A percentile compares a stretch with the other conserved stretches of the same genome.
These are phyloP conservation scores for Somion occarium DNA, from an alignment of 1,284 basidiomycete species.

Conservation along the genomic window DNA sequence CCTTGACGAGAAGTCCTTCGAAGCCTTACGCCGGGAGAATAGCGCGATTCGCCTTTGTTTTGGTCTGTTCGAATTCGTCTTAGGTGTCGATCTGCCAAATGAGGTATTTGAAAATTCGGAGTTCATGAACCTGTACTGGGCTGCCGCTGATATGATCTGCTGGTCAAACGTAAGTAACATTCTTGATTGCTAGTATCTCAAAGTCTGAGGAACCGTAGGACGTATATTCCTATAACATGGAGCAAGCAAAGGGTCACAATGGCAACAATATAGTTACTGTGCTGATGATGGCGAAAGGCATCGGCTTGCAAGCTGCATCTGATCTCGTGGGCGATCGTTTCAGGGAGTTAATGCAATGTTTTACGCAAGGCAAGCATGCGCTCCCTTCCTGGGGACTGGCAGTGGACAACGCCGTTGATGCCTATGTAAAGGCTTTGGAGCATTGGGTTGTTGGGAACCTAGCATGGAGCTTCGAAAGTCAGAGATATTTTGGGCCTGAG, in stretches of 20 bases:
- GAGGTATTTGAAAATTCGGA: slow-evolving; percentile 29
- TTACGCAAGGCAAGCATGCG: slow-evolving; percentile 22
- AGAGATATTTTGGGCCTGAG: slow-evolving; percentile 32
- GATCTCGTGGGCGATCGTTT: slow-evolving; percentile 31
- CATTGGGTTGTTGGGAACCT: slow-evolving; percentile 35
- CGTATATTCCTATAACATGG: slow-evolving; percentile 40
- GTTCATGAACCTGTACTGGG: slow-evolving; percentile 32
- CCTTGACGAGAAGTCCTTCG: slow-evolving; percentile 28
- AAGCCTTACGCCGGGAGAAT: slow-evolving; percentile 34
- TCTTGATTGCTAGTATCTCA: background rate
- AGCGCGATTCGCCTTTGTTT: slow-evolving; percentile 37
- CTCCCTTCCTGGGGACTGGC: slow-evolving; percentile 29
- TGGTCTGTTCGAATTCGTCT: slow-evolving; percentile 33
- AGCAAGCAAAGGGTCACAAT: slow-evolving; percentile 32
- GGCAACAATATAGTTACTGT: slow-evolving; percentile 39
- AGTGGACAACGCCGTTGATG: slow-evolving; percentile 27
- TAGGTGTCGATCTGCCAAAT: slow-evolving; percentile 37
- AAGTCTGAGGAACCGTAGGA: slow-evolving; percentile 25
- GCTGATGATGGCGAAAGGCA: slow-evolving; percentile 29
- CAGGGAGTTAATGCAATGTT: slow-evolving; percentile 26
- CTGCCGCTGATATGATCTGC: slow-evolving; percentile 38
- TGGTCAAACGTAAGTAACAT: slow-evolving; percentile 35
- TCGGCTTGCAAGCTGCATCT: slow-evolving; percentile 32
- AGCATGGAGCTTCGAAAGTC: slow-evolving; percentile 37
- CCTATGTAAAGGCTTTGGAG: slow-evolving; percentile 31